Evolutionary conservation across 768 basidiomycete species (phyloP).

Genomic region (Russula lepida): DNA sequence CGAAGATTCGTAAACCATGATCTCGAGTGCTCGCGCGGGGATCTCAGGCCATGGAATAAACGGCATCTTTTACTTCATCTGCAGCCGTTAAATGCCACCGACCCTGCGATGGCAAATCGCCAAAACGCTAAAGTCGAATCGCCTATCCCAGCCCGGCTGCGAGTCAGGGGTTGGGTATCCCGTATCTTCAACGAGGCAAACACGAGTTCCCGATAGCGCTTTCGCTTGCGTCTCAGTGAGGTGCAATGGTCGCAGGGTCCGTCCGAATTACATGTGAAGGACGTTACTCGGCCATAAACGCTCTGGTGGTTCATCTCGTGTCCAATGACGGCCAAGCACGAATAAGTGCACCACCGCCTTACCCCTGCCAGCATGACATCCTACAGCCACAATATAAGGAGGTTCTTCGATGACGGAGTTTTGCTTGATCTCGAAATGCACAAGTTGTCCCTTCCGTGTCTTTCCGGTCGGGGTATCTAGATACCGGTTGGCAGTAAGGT

Average conservation of each 20-base stretch:
- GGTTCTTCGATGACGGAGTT: constrained; percentile 12
- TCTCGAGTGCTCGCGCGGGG: constrained; percentile 8
- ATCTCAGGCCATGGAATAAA: constrained; percentile 14
- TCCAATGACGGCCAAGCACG: constrained; percentile 10
- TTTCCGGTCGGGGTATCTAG: constrained; percentile 21
- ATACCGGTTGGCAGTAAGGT: constrained; percentile 11
- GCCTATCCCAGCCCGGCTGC: constrained; percentile 8
- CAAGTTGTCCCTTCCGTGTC: constrained; percentile 6
- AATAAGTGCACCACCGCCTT: constrained; percentile 13
- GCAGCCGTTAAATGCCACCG: constrained; percentile 15
- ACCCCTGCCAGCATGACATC: constrained; percentile 18
- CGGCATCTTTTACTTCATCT: constrained; percentile 11
- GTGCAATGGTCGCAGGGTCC: constrained; percentile 13
- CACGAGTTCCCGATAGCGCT: constrained; percentile 16
- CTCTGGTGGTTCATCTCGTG: not conserved
- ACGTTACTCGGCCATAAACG: constrained; percentile 1
- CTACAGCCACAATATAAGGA: not conserved
- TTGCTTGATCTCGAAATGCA: not conserved
- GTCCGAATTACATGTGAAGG: constrained; percentile 12
- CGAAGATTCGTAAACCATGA: not conserved
- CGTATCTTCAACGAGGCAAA: constrained; percentile 18
- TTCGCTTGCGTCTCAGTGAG: constrained; percentile 3
- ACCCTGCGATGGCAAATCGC: constrained; percentile 20
- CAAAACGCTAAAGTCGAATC: constrained; percentile 21
- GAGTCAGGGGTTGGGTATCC: constrained; percentile 9